A percentile compares a stretch with the other conserved stretches of the same genome.
These are phyloP conservation scores for Penicillium sp. DNA, from an alignment of 2,329 filamentous ascomycete species.

Conservation along the genomic window DNA sequence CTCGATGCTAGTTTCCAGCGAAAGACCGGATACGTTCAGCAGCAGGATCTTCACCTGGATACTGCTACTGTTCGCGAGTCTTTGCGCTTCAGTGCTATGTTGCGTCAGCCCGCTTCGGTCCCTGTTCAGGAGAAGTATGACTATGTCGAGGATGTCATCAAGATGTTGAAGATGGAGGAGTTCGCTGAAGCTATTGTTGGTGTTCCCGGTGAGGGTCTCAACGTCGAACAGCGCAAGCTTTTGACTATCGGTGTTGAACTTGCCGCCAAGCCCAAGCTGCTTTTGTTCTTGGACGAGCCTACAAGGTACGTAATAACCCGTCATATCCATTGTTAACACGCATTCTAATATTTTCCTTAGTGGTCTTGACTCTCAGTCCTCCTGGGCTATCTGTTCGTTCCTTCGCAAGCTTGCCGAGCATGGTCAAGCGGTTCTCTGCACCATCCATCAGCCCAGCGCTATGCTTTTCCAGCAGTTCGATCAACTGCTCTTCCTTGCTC, in stretches of 20 bases:
- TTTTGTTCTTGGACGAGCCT: conserved; percentile 89
- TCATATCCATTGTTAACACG: background rate
- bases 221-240: conserved; percentile 66
- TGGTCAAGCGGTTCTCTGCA: conserved; percentile 87
- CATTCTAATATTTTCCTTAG: conserved; percentile 36
- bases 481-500: conserved; percentile 61
- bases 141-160: conserved; percentile 86
- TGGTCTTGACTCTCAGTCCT: conserved; percentile 85
- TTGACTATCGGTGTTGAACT: conserved; percentile 92
- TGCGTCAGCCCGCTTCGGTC: conserved; percentile 77
- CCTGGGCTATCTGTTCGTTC: conserved; percentile 83
- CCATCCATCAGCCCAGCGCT: conserved; percentile 89
- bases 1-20: conserved; percentile 56
- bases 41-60: conserved; percentile 83
- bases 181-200: conserved; percentile 88
- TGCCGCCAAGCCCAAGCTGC: conserved; percentile 80
- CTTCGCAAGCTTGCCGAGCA: conserved; percentile 83
- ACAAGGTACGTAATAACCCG: conserved; percentile 54
- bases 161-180: conserved; percentile 81
- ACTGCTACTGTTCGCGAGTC: conserved; percentile 87
- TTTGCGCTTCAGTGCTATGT: conserved; percentile 77
- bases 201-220: conserved; percentile 74
- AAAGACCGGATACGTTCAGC: conserved; percentile 63
- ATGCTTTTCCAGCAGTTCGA: conserved; percentile 86
- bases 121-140: conserved; percentile 73